phyloP scores from a whole-genome alignment of 1,284 basidiomycete genomes.

The Puccinia sorghi region DNA sequence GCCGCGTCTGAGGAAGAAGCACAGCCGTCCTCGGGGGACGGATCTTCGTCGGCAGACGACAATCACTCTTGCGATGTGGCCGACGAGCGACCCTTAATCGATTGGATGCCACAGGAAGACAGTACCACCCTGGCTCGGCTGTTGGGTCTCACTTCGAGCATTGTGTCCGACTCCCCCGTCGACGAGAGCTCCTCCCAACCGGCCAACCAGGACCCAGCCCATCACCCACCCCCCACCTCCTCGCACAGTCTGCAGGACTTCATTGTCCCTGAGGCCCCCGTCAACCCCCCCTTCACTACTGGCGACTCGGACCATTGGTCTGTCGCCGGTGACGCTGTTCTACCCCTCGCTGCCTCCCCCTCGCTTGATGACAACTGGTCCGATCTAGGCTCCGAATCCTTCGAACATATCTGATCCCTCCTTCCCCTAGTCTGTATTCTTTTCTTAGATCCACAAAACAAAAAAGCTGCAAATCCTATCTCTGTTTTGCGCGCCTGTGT shows the following conservation, averaged over 20 bases:
- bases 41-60: too few species aligned
- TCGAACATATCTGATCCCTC: constrained; percentile 12
- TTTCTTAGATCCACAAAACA: neutral
- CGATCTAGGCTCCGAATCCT: constrained; percentile 12
- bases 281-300: neutral
- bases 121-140: neutral
- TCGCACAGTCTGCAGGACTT: neutral
- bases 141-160: neutral
- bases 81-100: neutral
- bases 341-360: neutral
- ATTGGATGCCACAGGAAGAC: neutral
- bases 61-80: neutral
- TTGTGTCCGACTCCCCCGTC: neutral
- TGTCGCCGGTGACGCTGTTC: neutral
- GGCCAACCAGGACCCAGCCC: neutral
- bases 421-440: neutral
- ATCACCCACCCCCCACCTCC: neutral
- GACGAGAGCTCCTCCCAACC: neutral
- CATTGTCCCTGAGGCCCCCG: neutral
- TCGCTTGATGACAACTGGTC: constrained; percentile 30
- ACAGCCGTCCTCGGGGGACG: neutral
- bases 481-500: too few species aligned
- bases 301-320: neutral
- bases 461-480: neutral
- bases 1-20: neutral